A percentile compares a stretch with the other conserved stretches of the same genome.
phyloP scores from a whole-genome alignment of 1,284 basidiomycete genomes.

The Rhodotorula glutinis region DNA sequence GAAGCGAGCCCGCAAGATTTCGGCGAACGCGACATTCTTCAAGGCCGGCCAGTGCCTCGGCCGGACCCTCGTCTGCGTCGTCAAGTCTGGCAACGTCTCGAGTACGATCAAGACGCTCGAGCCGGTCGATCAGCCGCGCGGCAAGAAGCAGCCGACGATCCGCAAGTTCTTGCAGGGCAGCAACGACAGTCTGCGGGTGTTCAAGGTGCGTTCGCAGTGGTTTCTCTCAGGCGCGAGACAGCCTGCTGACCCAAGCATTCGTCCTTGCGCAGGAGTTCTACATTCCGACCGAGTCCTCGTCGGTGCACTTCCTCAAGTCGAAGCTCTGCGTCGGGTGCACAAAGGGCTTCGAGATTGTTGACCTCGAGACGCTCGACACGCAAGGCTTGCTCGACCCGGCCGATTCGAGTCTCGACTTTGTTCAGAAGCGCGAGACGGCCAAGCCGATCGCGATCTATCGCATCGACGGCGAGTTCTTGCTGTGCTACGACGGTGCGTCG shows the following conservation, averaged over 20 bases:
- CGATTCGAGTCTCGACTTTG: constrained; percentile 88
- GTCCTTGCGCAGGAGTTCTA: constrained; percentile 70
- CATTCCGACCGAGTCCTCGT: constrained; percentile 94
- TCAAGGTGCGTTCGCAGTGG: constrained; percentile 64
- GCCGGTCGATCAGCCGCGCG: constrained; percentile 77
- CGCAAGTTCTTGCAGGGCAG: constrained; percentile 88
- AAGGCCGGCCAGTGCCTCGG: constrained; percentile 92
- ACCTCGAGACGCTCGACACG: constrained; percentile 94
- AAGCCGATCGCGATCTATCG: constrained; percentile 95
- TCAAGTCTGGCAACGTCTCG: constrained; percentile 80
- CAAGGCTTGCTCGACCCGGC: constrained; percentile 92
- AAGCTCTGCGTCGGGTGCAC: constrained; percentile 96
- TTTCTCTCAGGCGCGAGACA: not conserved
- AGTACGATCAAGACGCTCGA: constrained; percentile 98
- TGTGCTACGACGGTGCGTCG: constrained; percentile 90
- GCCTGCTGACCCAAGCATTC: not conserved
- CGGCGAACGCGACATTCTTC: constrained; percentile 96
- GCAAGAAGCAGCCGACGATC: constrained; percentile 75
- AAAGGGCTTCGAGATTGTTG: constrained; percentile 99
- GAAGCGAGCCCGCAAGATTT: constrained; percentile 91
- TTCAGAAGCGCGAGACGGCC: constrained; percentile 80
- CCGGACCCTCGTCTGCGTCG: constrained; percentile 92
- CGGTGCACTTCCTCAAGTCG: constrained; percentile 96
- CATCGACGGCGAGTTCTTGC: constrained; percentile 91
- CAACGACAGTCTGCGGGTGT: constrained; percentile 89